These are phyloP conservation scores for Berberis vulgaris DNA, from an alignment of 164 flowering plant genomes.

Conservation along the genomic window DNA sequence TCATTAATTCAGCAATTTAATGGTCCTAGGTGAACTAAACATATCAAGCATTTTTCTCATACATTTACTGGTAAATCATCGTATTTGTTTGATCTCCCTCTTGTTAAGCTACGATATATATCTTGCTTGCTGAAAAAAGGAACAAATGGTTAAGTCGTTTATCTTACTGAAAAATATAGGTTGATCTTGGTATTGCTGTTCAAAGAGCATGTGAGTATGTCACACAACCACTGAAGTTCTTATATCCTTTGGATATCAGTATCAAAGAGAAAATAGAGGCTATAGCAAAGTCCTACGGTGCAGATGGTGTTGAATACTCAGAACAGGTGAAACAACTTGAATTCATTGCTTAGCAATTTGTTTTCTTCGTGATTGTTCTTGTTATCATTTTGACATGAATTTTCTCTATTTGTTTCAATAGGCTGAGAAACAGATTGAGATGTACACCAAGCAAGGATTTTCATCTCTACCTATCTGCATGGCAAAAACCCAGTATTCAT, in stretches of 20 bases:
- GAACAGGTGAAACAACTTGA: conserved; percentile 53
- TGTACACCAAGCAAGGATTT: conserved; percentile 90
- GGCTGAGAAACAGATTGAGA: conserved; percentile 98
- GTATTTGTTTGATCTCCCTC: too few species aligned
- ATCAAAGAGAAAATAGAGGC: conserved; percentile 96
- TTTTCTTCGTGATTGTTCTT: not conserved
- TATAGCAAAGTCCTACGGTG: conserved; percentile 93
- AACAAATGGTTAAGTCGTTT: too few species aligned
- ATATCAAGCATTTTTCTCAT: too few species aligned
- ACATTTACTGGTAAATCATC: too few species aligned
- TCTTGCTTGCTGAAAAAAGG: too few species aligned
- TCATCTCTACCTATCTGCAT: conserved; percentile 86
- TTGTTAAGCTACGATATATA: too few species aligned
- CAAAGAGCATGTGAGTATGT: conserved; percentile 88
- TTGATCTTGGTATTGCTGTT: conserved; percentile 90
- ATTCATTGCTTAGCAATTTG: not conserved
- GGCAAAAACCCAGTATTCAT: conserved; percentile 98
- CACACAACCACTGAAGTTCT: conserved; percentile 55
- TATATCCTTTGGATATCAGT: conserved; percentile 76
- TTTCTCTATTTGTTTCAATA: conserved; percentile 9
- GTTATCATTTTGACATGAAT: conserved; percentile 1
- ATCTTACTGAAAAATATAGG: conserved; percentile 25
- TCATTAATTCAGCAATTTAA: too few species aligned
- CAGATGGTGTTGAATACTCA: conserved; percentile 86
- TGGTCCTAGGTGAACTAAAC: too few species aligned